Evolutionary conservation across 1,139 yeast genomes (phyloP), one percentile per base, ranked within the genome.

Genomic region (Hansenula anomala): DNA sequence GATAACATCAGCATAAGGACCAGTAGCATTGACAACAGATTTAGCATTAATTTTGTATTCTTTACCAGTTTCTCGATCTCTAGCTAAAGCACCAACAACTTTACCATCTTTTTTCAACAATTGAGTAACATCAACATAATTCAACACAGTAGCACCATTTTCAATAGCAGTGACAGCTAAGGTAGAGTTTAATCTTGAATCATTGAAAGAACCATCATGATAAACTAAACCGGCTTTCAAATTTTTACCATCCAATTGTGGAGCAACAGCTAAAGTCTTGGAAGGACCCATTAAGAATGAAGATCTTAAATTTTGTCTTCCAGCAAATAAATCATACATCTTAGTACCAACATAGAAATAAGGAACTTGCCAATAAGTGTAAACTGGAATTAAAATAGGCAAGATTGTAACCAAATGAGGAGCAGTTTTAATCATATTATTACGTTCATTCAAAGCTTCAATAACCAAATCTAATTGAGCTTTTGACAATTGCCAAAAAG

Each of bases 341-440:
- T 89, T 86, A 59, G 94, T 86, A 45, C 97, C 97, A 36, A 78
- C 80, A 69, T 86, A 90, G 69, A 85, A 89, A 69, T 90, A 90
- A 38, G 97, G 97, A 43, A 88, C 78, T 68, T 89, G 95, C 97
- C 97, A 90, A 79, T 89, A 87, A 58, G 80, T 81, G 71, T 90
- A 90, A 46, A 89, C 90, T 18, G 97, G 97, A 55, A 90, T 88
- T 86, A 89, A 80, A 54, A 90, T 90, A 31, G 97, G 97, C 53
- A 90, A 73, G 39, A 92, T 80, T 44, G 85, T 71, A 48, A 92
- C 80, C 54, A 90, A 75, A 62, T 90, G 97, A 37, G 97, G 97
- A 32, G 97, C 97, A 49, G 94, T 88, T 58, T 86, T 78, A 55
- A 90, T 67, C 74, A 90, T 83, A 54, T 86, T 86, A 44, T 87